Evolutionary conservation across 371 early-diverging fungal species (phyloP).

Genomic region (Haplosporangium sp.): DNA sequence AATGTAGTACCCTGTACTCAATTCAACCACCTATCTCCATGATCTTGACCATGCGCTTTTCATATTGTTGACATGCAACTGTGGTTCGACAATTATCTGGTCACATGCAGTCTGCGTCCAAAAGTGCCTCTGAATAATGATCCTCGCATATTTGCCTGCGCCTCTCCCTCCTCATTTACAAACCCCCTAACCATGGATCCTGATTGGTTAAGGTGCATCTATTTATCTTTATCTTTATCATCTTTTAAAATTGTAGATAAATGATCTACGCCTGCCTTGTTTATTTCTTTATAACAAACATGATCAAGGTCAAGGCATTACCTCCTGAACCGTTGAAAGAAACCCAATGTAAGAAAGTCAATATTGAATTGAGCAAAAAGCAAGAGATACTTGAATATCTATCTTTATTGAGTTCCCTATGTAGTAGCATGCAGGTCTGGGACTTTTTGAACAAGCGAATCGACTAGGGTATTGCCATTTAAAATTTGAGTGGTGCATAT

Average conservation of each 20-base stretch:
- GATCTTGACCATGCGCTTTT: constrained; percentile 16
- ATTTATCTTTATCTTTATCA: too few relatives aligned
- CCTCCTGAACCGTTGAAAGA: background rate
- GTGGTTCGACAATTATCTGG: background rate
- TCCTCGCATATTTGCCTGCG: background rate
- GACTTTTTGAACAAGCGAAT: constrained; percentile 65
- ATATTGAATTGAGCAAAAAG: too few relatives aligned
- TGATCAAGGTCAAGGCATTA: background rate
- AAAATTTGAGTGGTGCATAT: constrained; percentile 89
- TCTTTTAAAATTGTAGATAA: background rate
- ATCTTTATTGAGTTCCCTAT: background rate
- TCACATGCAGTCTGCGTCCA: background rate
- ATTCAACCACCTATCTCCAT: background rate
- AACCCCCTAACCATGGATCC: constrained; percentile 3
- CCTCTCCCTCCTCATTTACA: background rate
- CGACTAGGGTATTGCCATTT: constrained; percentile 83
- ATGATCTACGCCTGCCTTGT: background rate
- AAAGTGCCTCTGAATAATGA: background rate
- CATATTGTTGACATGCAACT: constrained; percentile 7
- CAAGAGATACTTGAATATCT: background rate
- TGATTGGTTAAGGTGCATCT: background rate
- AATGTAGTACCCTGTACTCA: background rate
- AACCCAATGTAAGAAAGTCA: background rate
- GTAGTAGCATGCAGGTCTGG: constrained; percentile 37
- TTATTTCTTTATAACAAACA: background rate